Evolutionary conservation across 1,284 basidiomycete species (phyloP).

Genomic region (Sporisorium graminicola): DNA sequence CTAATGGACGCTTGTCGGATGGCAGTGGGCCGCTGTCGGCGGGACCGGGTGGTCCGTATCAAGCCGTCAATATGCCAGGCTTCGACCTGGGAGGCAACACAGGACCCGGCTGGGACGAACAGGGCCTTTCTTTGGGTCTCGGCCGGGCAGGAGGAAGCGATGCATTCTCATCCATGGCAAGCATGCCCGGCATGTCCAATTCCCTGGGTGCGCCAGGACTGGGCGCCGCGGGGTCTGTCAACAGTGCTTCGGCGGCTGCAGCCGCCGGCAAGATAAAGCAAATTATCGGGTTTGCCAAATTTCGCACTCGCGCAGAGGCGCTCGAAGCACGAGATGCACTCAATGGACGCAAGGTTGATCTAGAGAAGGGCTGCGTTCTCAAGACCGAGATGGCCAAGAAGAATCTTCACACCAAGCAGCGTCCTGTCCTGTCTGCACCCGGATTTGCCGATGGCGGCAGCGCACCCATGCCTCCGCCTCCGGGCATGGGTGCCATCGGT

Average conservation of each 20-base stretch:
- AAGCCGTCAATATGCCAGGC: conserved; percentile 60
- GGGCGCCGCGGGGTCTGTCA: conserved; percentile 28
- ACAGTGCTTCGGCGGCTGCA: conserved; percentile 25
- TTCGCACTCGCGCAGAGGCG: conserved; percentile 87
- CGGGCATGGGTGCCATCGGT: conserved; percentile 5
- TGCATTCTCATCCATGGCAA: conserved; percentile 41
- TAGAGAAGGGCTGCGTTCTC: conserved; percentile 91
- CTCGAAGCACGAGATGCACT: conserved; percentile 87
- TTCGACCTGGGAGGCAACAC: conserved; percentile 38
- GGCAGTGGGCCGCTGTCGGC: conserved; percentile 32
- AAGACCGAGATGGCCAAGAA: conserved; percentile 99
- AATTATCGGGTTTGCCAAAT: conserved; percentile 98
- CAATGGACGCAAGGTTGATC: conserved; percentile 90
- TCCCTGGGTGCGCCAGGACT: conserved; percentile 29
- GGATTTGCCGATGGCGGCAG: conserved; percentile 35
- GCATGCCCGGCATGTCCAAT: conserved; percentile 37
- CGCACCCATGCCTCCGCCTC: conserved; percentile 22
- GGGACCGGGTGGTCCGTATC: conserved; percentile 56
- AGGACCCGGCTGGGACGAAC: conserved; percentile 48
- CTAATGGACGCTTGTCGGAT: conserved; percentile 34
- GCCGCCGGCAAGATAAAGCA: conserved; percentile 75
- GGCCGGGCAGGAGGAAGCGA: conserved; percentile 50
- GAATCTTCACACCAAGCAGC: conserved; percentile 84
- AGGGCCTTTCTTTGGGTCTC: conserved; percentile 50
- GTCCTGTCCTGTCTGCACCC: conserved; percentile 31